These are phyloP conservation scores for Zoysia pacifica DNA, from an alignment of 176 grass and related monocot species.

Conservation along the genomic window DNA sequence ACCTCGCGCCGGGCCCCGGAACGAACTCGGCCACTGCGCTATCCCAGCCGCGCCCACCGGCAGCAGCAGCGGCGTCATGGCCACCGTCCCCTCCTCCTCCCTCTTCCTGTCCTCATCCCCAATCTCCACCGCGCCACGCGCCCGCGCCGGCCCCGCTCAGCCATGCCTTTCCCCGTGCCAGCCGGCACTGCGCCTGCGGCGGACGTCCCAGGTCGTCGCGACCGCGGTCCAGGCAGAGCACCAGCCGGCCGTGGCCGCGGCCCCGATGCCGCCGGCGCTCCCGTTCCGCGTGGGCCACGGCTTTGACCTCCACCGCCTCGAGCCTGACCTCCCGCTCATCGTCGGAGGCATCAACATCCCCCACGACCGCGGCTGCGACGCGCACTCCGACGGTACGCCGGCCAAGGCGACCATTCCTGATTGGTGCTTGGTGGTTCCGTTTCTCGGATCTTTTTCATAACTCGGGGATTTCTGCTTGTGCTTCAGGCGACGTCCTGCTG, in stretches of 20 bases:
- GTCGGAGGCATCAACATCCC: constrained; percentile 91
- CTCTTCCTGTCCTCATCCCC: constrained; percentile 56
- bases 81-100: constrained; percentile 50
- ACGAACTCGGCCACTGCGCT: constrained; percentile 27
- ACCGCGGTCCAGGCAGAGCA: constrained; percentile 67
- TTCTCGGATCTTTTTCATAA: constrained; percentile 21
- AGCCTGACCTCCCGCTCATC: constrained; percentile 89
- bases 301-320: constrained; percentile 97
- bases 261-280: constrained; percentile 64
- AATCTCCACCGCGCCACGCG: constrained; percentile 39
- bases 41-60: constrained; percentile 19
- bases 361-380: constrained; percentile 92
- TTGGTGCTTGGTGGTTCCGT: not conserved
- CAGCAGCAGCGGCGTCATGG: constrained; percentile 53
- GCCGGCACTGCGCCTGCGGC: constrained; percentile 28
- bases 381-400: constrained; percentile 85
- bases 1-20: no score
- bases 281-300: constrained; percentile 91
- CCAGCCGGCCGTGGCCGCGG: constrained; percentile 56
- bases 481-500: constrained; percentile 88
- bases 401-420: not conserved
- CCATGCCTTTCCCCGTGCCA: not conserved
- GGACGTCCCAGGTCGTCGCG: constrained; percentile 3
- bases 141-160: not conserved
- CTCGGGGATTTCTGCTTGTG: constrained; percentile 4